Conservation (phyloP, 176 grass and related monocot species). For the Eremochloa ophiuroides region DNA sequence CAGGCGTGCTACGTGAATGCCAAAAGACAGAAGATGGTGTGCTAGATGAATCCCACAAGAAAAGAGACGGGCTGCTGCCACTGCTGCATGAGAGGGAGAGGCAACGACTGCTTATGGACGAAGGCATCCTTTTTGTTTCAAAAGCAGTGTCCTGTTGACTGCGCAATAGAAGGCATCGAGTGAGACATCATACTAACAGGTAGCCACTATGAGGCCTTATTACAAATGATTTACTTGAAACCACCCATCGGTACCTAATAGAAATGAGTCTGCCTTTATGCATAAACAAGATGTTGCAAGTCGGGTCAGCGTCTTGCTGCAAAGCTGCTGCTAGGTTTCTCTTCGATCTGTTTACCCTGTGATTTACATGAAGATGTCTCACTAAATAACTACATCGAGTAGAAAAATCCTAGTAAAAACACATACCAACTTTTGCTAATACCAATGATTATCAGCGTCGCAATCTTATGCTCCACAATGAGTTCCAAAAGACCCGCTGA, state of each 20-base stretch:
- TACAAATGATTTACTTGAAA: not conserved
- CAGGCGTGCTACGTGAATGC: not conserved
- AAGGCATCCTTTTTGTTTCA: not conserved
- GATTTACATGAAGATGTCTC: not conserved
- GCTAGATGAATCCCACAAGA: not conserved
- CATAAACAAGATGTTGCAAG: conserved; percentile 18
- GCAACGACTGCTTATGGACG: not conserved
- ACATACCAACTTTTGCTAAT: conserved; percentile 4
- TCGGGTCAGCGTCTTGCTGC: not conserved
- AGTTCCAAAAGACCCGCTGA: conserved; percentile 6
- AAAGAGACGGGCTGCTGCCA: conserved; percentile 1
- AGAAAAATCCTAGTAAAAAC: not conserved
- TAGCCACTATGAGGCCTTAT: not conserved
- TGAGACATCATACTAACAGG: not conserved
- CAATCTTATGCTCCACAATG: not conserved
- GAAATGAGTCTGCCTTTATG: not conserved
- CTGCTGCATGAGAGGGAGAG: conserved; percentile 12
- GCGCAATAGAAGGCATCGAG: not conserved
- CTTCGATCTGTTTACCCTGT: conserved; percentile 5
- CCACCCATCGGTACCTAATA: not conserved
- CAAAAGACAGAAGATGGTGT: conserved; percentile 16
- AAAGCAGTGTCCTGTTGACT: not conserved
- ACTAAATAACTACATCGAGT: not conserved
- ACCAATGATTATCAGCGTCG: conserved; percentile 4
- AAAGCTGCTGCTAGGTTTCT: conserved; percentile 13